Evolutionary conservation across 2,329 filamentous ascomycete genomes (phyloP).

Genomic region (Lasiodiplodia theobromae): DNA sequence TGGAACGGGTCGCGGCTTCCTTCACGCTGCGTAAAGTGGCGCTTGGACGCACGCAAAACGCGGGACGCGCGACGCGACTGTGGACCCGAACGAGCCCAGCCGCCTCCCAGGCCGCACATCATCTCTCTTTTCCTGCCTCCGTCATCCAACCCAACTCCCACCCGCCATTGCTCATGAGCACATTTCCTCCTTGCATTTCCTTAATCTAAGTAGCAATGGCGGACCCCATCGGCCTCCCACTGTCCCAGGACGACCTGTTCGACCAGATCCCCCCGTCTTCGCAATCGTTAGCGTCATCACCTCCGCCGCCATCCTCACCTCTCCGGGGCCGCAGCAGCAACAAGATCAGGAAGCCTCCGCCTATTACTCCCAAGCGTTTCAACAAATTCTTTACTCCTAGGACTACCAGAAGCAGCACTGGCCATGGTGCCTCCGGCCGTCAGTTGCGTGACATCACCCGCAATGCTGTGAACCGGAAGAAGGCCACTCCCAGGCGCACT

Average conservation of each 20-base stretch:
- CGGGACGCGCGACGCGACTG: conserved; percentile 29
- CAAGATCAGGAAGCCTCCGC: conserved; percentile 56
- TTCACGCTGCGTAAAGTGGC: conserved; percentile 11
- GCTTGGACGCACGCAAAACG: conserved; percentile 25
- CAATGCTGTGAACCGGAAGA: conserved; percentile 51
- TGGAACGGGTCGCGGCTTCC: conserved; percentile 7
- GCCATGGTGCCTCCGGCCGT: conserved; percentile 44
- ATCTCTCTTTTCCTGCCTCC: conserved; percentile 10
- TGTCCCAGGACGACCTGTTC: conserved; percentile 25
- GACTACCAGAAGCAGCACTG: conserved; percentile 23
- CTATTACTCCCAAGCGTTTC: conserved; percentile 60
- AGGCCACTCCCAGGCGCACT: conserved; percentile 46
- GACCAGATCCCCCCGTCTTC: conserved; percentile 22
- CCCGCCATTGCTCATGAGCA: conserved; percentile 17
- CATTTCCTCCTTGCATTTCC: conserved; percentile 27
- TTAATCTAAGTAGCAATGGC: conserved; percentile 25
- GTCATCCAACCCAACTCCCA: conserved; percentile 4
- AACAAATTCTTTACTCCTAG: conserved; percentile 60
- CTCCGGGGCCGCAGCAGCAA: conserved; percentile 33
- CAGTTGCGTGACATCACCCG: conserved; percentile 59
- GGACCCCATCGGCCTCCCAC: conserved; percentile 5
- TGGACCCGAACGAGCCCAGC: conserved; percentile 24
- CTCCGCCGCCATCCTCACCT: conserved; percentile 40
- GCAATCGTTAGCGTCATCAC: conserved; percentile 42
- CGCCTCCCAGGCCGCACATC: conserved; percentile 19